Base-by-base conservation (phyloP, 495 filamentous ascomycete species). In the Lophium mytilinum region DNA sequence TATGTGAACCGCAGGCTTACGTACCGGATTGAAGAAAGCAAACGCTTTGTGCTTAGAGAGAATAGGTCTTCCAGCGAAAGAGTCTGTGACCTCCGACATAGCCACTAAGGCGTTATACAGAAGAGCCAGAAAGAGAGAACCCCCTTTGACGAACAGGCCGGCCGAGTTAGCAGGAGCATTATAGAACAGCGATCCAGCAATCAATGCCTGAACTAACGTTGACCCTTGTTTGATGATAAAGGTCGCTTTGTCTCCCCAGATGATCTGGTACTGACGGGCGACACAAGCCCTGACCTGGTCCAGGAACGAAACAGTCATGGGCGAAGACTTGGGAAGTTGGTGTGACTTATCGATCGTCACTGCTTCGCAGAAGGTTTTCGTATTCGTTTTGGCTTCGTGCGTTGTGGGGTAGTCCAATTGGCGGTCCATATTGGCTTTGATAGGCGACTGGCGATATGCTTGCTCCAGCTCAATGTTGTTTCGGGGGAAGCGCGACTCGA, bases 201-300 rank as follows among this genome's bases (percentile, higher is more conserved):
- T 71, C 10, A 78, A 61, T 10, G 69, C 72, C 42, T 58, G 24
- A 30, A 66, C 57, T 11, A 76, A 39, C 2, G 74, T 74, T 6
- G 73, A 67, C 17, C 71, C 71, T 58, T 81, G 81, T 66, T 83
- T 83, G 69, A 83, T 83, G 60, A 79, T 65, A 41, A 83, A 77
- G 10, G 78, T 79, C 0, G 78, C 74, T 62, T 80, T 81, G 65
- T 91, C 87, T 48, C 87, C 86, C 67, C 80, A 76, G 9, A 86
- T 71, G 17, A 91, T 75, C 82, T 84, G 87, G 62, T 88, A 84
- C 66, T 90, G 84, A 24, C 87, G 83, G 50, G 79, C 75, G 9
- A 83, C 82, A 57, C 87, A 88, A 36, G 82, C 84, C 51, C 74
- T 64, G 19, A 89, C 83, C 68, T 89, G 86, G 14, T 78, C 77